These are phyloP conservation scores for Jatropha podagrica DNA, from an alignment of 441 rosid species.

Conservation along the genomic window DNA sequence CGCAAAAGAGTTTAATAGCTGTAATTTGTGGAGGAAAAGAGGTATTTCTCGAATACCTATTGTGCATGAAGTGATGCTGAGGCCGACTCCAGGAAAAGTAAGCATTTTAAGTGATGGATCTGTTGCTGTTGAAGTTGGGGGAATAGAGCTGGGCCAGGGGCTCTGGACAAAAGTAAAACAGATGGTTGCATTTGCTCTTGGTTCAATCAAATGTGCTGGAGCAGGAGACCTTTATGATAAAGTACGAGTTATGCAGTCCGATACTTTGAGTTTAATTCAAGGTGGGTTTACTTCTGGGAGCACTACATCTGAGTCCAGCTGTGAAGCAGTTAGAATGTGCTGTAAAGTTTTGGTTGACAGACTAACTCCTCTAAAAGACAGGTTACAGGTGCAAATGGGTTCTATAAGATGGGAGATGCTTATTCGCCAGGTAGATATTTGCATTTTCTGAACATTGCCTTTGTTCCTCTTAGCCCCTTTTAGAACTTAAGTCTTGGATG, in stretches of 20 bases:
- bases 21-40: constrained; percentile 63
- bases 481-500: neutral
- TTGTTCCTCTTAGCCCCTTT: neutral
- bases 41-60: constrained; percentile 83
- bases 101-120: constrained; percentile 83
- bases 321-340: constrained; percentile 73
- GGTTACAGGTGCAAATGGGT: constrained; percentile 52
- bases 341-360: constrained; percentile 72
- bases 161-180: constrained; percentile 96
- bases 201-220: constrained; percentile 50
- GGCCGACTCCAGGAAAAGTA: constrained; percentile 79
- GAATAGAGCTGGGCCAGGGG: constrained; percentile 92
- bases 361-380: constrained; percentile 51
- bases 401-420: constrained; percentile 66
- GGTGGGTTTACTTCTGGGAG: constrained; percentile 82
- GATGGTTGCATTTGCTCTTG: constrained; percentile 75
- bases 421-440: constrained; percentile 59
- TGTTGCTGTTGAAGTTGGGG: constrained; percentile 83
- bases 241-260: constrained; percentile 70
- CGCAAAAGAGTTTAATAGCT: constrained; percentile 55
- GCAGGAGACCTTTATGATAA: constrained; percentile 52
- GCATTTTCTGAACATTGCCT: constrained; percentile 2
- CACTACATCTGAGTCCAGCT: constrained; percentile 80
- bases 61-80: constrained; percentile 36
- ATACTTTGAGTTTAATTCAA: constrained; percentile 75